These are phyloP conservation scores for Aquilaria agallochum DNA, from an alignment of 441 rosid genomes.

Conservation along the genomic window DNA sequence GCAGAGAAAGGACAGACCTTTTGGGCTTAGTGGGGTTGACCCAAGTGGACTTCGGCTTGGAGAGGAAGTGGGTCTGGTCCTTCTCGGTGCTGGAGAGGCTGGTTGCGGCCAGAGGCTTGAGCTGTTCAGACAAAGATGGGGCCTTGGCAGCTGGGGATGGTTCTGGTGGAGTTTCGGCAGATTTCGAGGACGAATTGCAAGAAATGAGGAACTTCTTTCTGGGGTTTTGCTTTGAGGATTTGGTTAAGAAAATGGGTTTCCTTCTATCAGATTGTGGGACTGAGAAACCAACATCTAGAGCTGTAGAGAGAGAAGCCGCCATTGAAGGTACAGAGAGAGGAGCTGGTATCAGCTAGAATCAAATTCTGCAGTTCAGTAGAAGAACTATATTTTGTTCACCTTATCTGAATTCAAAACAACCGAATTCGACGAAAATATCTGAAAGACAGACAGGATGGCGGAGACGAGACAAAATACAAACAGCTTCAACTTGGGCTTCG, in stretches of 20 bases:
- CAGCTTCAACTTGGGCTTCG: too few species aligned
- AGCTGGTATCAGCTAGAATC: neutral
- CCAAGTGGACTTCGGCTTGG: constrained; percentile 87
- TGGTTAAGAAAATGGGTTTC: constrained; percentile 32
- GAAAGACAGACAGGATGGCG: too few species aligned
- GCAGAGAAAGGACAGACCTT: constrained; percentile 81
- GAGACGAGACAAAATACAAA: too few species aligned
- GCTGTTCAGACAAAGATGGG: constrained; percentile 84
- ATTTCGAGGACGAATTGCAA: constrained; percentile 42
- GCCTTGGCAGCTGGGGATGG: constrained; percentile 26
- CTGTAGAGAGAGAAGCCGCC: constrained; percentile 67
- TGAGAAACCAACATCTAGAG: constrained; percentile 49
- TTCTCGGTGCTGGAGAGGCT: constrained; percentile 41
- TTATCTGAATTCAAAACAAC: constrained; percentile 32
- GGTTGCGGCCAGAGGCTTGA: constrained; percentile 67
- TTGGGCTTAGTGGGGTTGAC: constrained; percentile 82
- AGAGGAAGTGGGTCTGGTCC: constrained; percentile 36
- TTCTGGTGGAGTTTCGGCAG: constrained; percentile 33
- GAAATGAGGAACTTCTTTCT: constrained; percentile 35
- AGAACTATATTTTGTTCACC: constrained; percentile 29
- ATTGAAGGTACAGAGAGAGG: constrained; percentile 21
- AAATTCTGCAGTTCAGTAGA: neutral
- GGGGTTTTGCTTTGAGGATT: constrained; percentile 25
- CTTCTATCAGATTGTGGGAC: constrained; percentile 36
- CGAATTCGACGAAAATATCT: neutral